phyloP scores from a whole-genome alignment of 2,329 filamentous ascomycete species.

The Claviceps lovelessii region DNA sequence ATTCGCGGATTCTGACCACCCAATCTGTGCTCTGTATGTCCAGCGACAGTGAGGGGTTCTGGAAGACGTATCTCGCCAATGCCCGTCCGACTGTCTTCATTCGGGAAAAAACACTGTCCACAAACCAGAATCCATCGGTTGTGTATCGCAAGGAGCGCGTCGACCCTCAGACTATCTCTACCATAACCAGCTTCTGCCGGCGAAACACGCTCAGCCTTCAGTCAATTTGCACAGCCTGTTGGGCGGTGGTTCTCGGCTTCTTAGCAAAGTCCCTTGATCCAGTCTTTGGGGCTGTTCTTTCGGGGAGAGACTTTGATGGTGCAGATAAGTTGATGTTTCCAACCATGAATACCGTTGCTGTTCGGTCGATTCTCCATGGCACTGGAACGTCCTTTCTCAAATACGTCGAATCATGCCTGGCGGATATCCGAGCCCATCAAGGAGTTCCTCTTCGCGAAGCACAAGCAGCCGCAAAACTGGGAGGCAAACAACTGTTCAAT shows the following conservation, averaged over 20 bases:
- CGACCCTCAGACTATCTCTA: neutral
- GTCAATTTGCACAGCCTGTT: constrained; percentile 60
- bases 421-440: constrained; percentile 54
- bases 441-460: constrained; percentile 63
- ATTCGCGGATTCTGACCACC: constrained; percentile 11
- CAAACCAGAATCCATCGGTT: neutral
- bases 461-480: constrained; percentile 28
- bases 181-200: constrained; percentile 45
- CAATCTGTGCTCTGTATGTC: constrained; percentile 4
- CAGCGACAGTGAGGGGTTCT: constrained; percentile 38
- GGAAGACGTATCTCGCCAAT: constrained; percentile 52
- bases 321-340: constrained; percentile 62
- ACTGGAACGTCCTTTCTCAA: constrained; percentile 47
- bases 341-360: constrained; percentile 78
- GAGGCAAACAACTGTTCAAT: constrained; percentile 33
- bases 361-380: constrained; percentile 61
- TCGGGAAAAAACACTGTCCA: neutral
- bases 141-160: constrained; percentile 7
- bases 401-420: constrained; percentile 59
- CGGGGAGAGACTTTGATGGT: constrained; percentile 64
- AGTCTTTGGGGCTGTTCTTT: constrained; percentile 68
- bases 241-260: constrained; percentile 55
- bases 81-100: constrained; percentile 23
- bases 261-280: constrained; percentile 54
- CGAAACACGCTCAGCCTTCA: constrained; percentile 57